Base-by-base conservation (phyloP, 805 yeast genomes). In the Kuraishia hungarica region DNA sequence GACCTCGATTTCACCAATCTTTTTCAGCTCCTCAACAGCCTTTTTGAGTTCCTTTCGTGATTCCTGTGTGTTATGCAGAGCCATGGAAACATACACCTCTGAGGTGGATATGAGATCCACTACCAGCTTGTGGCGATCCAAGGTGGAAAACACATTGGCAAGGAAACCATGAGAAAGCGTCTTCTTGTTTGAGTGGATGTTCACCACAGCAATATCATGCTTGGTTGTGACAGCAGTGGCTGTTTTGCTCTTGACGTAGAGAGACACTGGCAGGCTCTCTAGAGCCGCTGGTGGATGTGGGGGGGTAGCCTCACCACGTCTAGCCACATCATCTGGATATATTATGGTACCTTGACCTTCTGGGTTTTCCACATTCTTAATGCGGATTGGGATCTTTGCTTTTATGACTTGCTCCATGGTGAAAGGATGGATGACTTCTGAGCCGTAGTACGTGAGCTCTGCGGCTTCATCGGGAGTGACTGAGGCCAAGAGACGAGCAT, bases 391-490 rank as follows among this genome's bases (percentile, higher is more conserved):
- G 67, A 94, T 94, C 67, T 86, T 89, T 23, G 97, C 97, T 62
- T 85, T 83, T 63, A 94, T 94, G 56, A 93, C 99, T 74, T 94
- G 99, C 73, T 93, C 98, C 99, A 94, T 94, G 22, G 99, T 94
- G 76, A 94, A 92, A 2, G 99, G 99, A 67, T 94, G 99, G 63
- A 94, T 94, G 61, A 94, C 99, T 73, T 94, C 99, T 1, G 96
- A 86, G 50, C 99, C 99, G 67, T 94, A 94, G 72, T 94, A 94
- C 1, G 99, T 94, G 69, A 94, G 81, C 74, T 94, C 99, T 0
- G 98, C 94, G 3, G 99, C 99, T 74, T 94, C 99, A 67, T 94
- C 98, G 2, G 99, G 99, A 0, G 98, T 94, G 59, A 94, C 97
- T 54, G 90, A 82, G 56, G 83, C 81, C 60, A 94, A 76, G 53